Base-by-base conservation (phyloP, 106 monocot genomes). In the Phalaenopsis equestris region DNA sequence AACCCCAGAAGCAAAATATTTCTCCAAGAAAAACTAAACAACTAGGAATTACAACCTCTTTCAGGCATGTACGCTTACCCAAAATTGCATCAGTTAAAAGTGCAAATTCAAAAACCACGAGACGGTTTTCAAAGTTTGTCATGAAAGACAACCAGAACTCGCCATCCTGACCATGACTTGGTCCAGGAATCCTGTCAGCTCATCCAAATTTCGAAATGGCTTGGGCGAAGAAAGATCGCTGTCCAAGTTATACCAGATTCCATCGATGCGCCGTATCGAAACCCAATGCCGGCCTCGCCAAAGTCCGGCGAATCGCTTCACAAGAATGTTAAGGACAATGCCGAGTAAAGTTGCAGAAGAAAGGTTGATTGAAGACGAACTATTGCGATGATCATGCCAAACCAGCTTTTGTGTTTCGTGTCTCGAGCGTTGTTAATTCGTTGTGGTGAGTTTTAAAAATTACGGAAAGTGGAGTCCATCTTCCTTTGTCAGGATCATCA, bases 211-310 rank as follows among this genome's bases (percentile, higher is more conserved):
- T 41, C 77, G 46, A 79, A 99, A 95, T 11, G 81, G 56, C 43
- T 76, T 61, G 1, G 93, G 92, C 17, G 75, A 79, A 58, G 73
- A 10, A 61, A 99, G 86, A 89, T 99, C 89, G 77, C 92, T 94
- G 73, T 99, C 99, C 76, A 99, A 79, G 77, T 99, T 91, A 79
- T 95, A 99, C 99, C 99, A 99, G n/a, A 83, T 17, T 47, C 88
- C 88, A 80, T 75, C 55, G 52, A 99, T 84, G 15, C 55, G 80
- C 23, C 89, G 86, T 55, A 99, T 47, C 73, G 99, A 73, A 18
- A 89, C 68, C 99, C 99, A 99, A 80, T 99, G 99, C 82, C 99
- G 85, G 38, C 89, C 74, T 61, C 52, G 83, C 95, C 95, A 99
- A 19, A 99, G 84, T 10, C 99, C 98, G 52, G 79, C 85, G 14